phyloP scores from a whole-genome alignment of 2,329 filamentous ascomycete species.

The Capronia epimyces region DNA sequence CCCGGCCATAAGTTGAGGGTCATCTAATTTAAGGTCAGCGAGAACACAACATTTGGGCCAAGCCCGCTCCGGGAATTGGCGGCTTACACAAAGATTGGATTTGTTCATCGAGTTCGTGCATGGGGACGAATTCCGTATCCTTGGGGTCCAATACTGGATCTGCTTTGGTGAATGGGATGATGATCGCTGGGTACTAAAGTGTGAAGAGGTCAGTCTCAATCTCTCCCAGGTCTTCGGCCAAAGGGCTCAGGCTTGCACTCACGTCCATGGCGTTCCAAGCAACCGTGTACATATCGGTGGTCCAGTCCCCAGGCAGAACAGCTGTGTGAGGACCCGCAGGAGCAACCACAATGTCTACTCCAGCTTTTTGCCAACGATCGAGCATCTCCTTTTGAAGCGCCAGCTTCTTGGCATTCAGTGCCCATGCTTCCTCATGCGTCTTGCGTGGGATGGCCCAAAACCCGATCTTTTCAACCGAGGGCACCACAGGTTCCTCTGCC shows the following conservation, averaged over 20 bases:
- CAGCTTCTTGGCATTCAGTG: conserved; percentile 34
- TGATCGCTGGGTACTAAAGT: conserved; percentile 31
- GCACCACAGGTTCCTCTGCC: conserved; percentile 34
- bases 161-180: conserved; percentile 33
- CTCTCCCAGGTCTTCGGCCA: neutral
- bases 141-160: conserved; percentile 32
- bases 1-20: conserved; percentile 34
- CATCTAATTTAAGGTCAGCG: conserved; percentile 23
- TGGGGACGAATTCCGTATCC: conserved; percentile 29
- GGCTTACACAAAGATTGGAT: conserved; percentile 31
- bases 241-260: neutral
- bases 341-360: conserved; percentile 20
- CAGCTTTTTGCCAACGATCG: conserved; percentile 35
- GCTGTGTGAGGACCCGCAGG: conserved; percentile 34
- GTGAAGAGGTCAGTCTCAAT: neutral
- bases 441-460: conserved; percentile 35
- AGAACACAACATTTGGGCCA: neutral
- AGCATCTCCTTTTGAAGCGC: conserved; percentile 35
- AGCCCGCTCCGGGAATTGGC: neutral
- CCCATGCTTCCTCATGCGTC: conserved; percentile 34
- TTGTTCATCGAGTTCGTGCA: conserved; percentile 28
- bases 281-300: conserved; percentile 35
- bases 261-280: conserved; percentile 36
- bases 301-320: conserved; percentile 34
- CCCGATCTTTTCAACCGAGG: conserved; percentile 34